These are phyloP conservation scores for Colletotrichum nymphaeae DNA, from an alignment of 2,329 filamentous ascomycete genomes.

Conservation along the genomic window DNA sequence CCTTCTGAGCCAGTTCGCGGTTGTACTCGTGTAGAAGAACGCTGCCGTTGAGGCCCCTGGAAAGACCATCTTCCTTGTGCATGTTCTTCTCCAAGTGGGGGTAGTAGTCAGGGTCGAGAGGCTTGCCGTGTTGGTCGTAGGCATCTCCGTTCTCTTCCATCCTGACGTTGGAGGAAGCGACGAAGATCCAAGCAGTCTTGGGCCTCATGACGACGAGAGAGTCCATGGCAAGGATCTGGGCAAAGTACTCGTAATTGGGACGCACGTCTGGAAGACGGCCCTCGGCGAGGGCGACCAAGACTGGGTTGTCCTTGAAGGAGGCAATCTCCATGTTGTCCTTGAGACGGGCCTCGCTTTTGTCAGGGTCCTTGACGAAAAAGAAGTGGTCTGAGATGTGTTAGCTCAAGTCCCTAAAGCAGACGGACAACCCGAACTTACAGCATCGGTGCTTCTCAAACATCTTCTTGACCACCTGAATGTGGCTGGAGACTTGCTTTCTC, in stretches of 20 bases:
- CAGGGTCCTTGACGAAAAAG: constrained; percentile 65
- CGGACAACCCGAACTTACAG: constrained; percentile 65
- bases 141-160: constrained; percentile 58
- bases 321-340: constrained; percentile 55
- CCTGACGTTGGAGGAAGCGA: constrained; percentile 63
- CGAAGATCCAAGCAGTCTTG: constrained; percentile 70
- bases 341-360: constrained; percentile 64
- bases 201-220: constrained; percentile 64
- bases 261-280: constrained; percentile 67
- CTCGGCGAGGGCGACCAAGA: constrained; percentile 71
- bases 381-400: constrained; percentile 61
- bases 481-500: constrained; percentile 76
- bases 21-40: constrained; percentile 70
- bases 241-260: constrained; percentile 72
- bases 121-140: constrained; percentile 55
- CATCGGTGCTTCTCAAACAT: constrained; percentile 72
- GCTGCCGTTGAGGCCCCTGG: constrained; percentile 59
- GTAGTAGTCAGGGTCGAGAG: constrained; percentile 60
- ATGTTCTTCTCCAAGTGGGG: constrained; percentile 68
- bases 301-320: constrained; percentile 73
- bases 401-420: background rate
- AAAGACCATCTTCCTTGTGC: constrained; percentile 62
- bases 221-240: constrained; percentile 65
- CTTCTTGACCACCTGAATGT: constrained; percentile 77
- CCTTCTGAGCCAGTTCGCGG: constrained; percentile 63